phyloP scores from a whole-genome alignment of 768 basidiomycete species.

The Hortiboletus flavorubellus region DNA sequence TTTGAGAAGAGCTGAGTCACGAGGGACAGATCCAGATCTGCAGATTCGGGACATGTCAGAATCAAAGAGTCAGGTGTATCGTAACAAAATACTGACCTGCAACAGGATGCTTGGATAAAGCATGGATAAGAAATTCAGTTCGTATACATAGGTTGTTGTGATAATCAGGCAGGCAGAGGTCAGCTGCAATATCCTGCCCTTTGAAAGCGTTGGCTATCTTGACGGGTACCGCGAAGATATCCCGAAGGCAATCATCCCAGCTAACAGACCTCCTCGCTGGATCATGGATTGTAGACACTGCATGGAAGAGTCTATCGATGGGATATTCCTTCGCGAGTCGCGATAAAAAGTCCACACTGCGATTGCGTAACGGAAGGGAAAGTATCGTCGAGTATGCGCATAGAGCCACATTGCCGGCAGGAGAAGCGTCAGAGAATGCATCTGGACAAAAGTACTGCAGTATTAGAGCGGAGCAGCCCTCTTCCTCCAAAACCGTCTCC shows the following conservation, averaged over 20 bases:
- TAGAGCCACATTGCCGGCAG: slow-evolving; percentile 52
- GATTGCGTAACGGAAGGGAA: slow-evolving; percentile 44
- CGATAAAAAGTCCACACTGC: slow-evolving; percentile 51
- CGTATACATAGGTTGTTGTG: slow-evolving; percentile 51
- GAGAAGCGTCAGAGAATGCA: slow-evolving; percentile 47
- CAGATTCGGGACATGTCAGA: slow-evolving; percentile 27
- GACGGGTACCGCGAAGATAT: slow-evolving; percentile 62
- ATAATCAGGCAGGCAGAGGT: slow-evolving; percentile 56
- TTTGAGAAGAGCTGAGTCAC: slow-evolving; percentile 58
- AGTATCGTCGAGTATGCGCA: slow-evolving; percentile 66
- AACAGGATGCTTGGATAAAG: slow-evolving; percentile 36
- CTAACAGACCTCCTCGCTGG: slow-evolving; percentile 31
- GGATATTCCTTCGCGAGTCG: slow-evolving; percentile 62
- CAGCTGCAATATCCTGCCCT: slow-evolving; percentile 40
- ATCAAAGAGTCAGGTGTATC: slow-evolving; percentile 2
- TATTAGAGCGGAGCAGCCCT: slow-evolving; percentile 42
- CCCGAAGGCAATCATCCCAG: slow-evolving; percentile 80
- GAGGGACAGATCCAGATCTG: slow-evolving; percentile 32
- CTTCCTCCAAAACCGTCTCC: slow-evolving; percentile 52
- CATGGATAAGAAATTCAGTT: slow-evolving; percentile 48
- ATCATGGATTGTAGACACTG: slow-evolving; percentile 38
- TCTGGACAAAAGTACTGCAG: slow-evolving; percentile 77
- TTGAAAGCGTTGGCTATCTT: slow-evolving; percentile 73
- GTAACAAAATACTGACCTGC: slow-evolving; percentile 39
- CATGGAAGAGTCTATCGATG: slow-evolving; percentile 60